Evolutionary conservation across 164 flowering plant genomes (phyloP), one percentile per base, ranked within the genome.

Genomic region (Macadamia tetraphylla): DNA sequence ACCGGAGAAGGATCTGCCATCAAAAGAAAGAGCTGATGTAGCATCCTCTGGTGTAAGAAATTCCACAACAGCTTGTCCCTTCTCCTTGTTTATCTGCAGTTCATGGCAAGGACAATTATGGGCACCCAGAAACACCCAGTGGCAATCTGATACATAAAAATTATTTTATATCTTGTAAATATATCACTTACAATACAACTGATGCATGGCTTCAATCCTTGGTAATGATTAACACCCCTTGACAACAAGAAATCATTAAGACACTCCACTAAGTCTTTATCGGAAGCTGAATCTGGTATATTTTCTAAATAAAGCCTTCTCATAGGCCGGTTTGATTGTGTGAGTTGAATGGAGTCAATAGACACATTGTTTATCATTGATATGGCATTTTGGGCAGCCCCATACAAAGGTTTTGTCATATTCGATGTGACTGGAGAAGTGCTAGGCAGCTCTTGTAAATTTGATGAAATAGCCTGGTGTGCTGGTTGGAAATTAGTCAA

Each of bases 31-130:
- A 70, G 99, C 99, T 40, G 88, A 75, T 31, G 93, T 83, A 58
- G 99, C 97, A 88, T 88, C 85, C 76, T 91, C 96, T 29, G 97
- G 89, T 17, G 99, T 88, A 60, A 95, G 85, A 79, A 95, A 92
- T 74, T 95, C 99, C 68, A 92, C 83, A 75, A 95, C 74, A 75
- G 98, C 98, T 73, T 88, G 96, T 30, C 87, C 81, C 73, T 87
- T 92, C 67, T 87, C 98, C 73, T 87, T 88, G 81, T 92, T 80
- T 64, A 92, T 80, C 99, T 95, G 86, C 81, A 78, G 15, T 56
- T 8, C 11, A 65, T 17, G 32, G n/a, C 4, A 66, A 62, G 43
- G 6, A 62, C n/a, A 60, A 46, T 23, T 46, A 58, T 42, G 58
- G 52, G 13, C 42, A 52, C 32, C 43, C 30, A 65, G 56, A 63